A percentile compares a stretch with the other conserved stretches of the same genome.
These are phyloP conservation scores for Suillus lakei DNA, from an alignment of 768 basidiomycete genomes.

Conservation along the genomic window DNA sequence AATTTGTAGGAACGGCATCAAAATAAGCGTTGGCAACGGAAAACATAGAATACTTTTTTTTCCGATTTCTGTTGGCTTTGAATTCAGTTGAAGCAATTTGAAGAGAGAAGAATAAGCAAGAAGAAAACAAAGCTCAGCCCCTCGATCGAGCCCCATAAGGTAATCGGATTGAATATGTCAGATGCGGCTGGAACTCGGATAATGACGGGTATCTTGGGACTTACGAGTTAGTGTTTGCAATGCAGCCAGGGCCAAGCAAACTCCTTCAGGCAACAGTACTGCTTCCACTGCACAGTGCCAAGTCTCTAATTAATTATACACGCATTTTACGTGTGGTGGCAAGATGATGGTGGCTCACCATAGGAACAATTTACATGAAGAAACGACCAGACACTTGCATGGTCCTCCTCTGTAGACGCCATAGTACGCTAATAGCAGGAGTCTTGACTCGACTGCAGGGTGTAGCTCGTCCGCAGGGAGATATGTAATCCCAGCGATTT, in stretches of 20 bases:
- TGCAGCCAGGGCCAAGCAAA: not conserved
- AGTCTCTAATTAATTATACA: not conserved
- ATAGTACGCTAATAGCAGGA: not conserved
- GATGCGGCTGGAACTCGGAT: not conserved
- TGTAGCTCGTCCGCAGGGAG: not conserved
- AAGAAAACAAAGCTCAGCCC: not conserved
- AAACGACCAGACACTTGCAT: too few relatives aligned
- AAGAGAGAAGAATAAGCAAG: not conserved
- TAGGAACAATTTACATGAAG: not conserved
- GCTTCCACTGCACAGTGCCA: not conserved
- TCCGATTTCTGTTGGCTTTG: not conserved
- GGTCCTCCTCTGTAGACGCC: not conserved
- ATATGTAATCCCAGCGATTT: not conserved
- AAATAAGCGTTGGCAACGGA: not conserved
- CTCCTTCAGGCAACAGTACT: not conserved
- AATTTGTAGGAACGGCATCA: not conserved
- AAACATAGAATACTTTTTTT: not conserved
- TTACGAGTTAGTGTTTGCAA: too few relatives aligned
- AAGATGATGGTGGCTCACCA: not conserved
- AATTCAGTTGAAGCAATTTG: too few relatives aligned
- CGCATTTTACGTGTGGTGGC: constrained; percentile 4
- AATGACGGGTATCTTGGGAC: not conserved
- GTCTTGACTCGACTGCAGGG: not conserved
- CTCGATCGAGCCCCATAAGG: not conserved
- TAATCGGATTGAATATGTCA: not conserved